Evolutionary conservation across 257 asterid genomes (phyloP).

Genomic region (Solanum lignicaule): DNA sequence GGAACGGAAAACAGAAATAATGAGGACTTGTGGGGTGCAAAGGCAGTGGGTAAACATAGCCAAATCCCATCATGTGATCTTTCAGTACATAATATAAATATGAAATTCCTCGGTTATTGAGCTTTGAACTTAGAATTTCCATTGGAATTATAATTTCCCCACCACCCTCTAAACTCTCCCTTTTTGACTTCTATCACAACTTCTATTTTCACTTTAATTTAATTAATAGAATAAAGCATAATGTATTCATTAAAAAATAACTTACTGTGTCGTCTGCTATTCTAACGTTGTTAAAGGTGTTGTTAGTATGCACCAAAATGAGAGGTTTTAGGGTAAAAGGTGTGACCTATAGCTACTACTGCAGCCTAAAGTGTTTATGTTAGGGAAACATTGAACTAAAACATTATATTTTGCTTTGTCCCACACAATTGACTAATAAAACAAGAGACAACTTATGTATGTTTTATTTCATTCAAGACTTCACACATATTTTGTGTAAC

Average conservation of each 20-base stretch:
- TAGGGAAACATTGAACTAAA: neutral
- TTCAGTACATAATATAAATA: constrained; percentile 20
- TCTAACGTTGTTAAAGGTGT: neutral
- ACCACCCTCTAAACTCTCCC: neutral
- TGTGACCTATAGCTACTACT: neutral
- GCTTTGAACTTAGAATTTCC: constrained; percentile 22
- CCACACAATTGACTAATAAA: neutral
- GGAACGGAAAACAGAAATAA: neutral
- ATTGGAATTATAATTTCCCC: neutral
- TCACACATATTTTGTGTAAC: neutral
- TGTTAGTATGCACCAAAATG: neutral
- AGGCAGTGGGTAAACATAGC: constrained; percentile 1
- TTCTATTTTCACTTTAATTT: neutral
- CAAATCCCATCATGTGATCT: constrained; percentile 29
- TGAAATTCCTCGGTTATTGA: constrained; percentile 33
- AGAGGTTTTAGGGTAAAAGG: neutral
- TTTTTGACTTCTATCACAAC: neutral
- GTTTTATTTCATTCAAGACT: neutral
- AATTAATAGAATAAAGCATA: neutral
- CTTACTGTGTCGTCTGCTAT: neutral
- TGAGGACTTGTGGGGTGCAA: neutral
- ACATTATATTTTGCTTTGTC: neutral
- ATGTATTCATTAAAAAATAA: neutral
- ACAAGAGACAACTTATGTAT: neutral
- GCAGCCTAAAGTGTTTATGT: neutral